phyloP scores from a whole-genome alignment of 768 basidiomycete species.

The Leccinum uliginosum region DNA sequence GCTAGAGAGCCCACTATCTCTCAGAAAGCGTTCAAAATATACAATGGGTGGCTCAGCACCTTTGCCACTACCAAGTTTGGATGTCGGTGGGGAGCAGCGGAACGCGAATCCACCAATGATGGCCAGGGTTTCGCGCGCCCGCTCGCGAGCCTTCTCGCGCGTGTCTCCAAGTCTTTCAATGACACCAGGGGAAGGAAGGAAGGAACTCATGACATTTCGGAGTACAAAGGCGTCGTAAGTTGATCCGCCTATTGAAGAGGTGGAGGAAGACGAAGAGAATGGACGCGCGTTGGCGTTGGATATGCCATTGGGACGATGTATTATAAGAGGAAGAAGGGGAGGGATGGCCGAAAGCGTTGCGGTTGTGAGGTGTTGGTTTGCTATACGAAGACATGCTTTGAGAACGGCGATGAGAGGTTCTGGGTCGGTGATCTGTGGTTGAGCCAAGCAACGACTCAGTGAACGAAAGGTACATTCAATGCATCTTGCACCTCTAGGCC shows the following conservation, averaged over 20 bases:
- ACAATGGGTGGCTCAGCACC: conserved; percentile 63
- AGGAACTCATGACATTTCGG: conserved; percentile 61
- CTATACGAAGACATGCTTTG: conserved; percentile 70
- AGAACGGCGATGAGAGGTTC: conserved; percentile 67
- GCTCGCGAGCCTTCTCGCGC: conserved; percentile 65
- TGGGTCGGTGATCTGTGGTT: conserved; percentile 60
- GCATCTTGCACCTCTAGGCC: conserved; percentile 55
- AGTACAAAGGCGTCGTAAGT: conserved; percentile 53
- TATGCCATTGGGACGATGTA: conserved; percentile 37
- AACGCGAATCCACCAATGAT: conserved; percentile 70
- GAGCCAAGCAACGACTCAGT: conserved; percentile 12
- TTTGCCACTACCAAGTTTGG: conserved; percentile 51
- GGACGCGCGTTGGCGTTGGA: conserved; percentile 28
- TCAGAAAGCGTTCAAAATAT: conserved; percentile 67
- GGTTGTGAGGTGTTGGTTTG: conserved; percentile 77
- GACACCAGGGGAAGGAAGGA: conserved; percentile 72
- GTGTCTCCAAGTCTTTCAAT: conserved; percentile 79
- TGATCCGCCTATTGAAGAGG: conserved; percentile 40
- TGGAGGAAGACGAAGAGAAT: conserved; percentile 52
- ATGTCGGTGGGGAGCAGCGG: conserved; percentile 45
- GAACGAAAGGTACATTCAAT: conserved; percentile 6
- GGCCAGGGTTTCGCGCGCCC: conserved; percentile 74
- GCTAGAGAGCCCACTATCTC: conserved; percentile 68
- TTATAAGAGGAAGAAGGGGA: conserved; percentile 58
- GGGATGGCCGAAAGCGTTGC: conserved; percentile 73